Conservation (phyloP, 78 protist genomes). For the Polysphondylium violaceum region DNA sequence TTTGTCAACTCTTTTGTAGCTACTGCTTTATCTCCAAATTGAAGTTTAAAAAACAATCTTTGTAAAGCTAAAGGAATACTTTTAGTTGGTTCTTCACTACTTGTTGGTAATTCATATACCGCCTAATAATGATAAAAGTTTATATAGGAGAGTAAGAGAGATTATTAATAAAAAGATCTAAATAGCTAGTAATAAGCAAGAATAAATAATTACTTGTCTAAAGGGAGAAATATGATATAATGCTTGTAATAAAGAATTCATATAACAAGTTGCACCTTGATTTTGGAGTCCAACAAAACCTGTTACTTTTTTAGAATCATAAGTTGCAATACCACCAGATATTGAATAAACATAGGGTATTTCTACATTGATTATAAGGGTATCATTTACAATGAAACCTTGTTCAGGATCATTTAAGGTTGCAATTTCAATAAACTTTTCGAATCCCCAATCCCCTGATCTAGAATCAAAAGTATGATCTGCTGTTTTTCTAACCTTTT, state of each 20-base stretch:
- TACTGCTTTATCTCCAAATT: slow-evolving; percentile 76
- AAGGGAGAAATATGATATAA: slow-evolving; percentile 80
- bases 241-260: slow-evolving; percentile 89
- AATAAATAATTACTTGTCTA: slow-evolving; percentile 25
- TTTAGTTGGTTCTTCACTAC: slow-evolving; percentile 47
- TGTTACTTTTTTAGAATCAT: slow-evolving; percentile 51
- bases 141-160: neutral
- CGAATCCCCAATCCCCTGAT: slow-evolving; percentile 74
- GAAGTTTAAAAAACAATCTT: slow-evolving; percentile 82
- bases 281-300: slow-evolving; percentile 91
- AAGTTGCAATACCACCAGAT: neutral
- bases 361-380: slow-evolving; percentile 21
- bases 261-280: slow-evolving; percentile 95
- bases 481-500: slow-evolving; percentile 10
- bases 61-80: slow-evolving; percentile 87
- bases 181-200: neutral
- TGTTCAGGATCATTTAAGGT: slow-evolving; percentile 12
- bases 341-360: slow-evolving; percentile 9
- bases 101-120: slow-evolving; percentile 70
- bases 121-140: slow-evolving; percentile 18
- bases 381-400: slow-evolving; percentile 45
- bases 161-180: neutral
- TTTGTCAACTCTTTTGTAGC: slow-evolving; percentile 89
- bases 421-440: slow-evolving; percentile 35
- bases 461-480: slow-evolving; percentile 33